phyloP scores from a whole-genome alignment of 2,329 filamentous ascomycete genomes.

The Leptodontidium sp. region DNA sequence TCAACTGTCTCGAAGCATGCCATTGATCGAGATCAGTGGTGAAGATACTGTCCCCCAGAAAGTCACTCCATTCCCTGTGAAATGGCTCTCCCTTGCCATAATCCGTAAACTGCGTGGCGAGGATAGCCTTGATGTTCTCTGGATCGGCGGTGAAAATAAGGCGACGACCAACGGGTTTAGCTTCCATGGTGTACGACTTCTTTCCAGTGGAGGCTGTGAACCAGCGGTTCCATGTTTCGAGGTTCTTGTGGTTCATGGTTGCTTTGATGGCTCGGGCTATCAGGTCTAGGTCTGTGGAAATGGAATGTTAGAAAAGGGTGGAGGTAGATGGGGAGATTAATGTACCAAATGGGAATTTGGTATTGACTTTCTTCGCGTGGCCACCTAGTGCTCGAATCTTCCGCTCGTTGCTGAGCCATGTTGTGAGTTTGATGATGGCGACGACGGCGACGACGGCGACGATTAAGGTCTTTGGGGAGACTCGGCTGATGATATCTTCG shows the following conservation, averaged over 20 bases:
- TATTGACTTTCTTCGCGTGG: conserved; percentile 50
- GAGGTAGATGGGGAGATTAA: not conserved
- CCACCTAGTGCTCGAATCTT: conserved; percentile 57
- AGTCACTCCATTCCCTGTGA: conserved; percentile 77
- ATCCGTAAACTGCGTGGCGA: conserved; percentile 86
- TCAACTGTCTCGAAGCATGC: conserved; percentile 82
- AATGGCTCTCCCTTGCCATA: conserved; percentile 84
- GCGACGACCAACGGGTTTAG: conserved; percentile 40
- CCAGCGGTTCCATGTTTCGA: conserved; percentile 66
- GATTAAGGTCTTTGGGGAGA: conserved; percentile 49
- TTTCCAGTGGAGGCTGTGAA: conserved; percentile 53
- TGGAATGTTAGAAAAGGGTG: conserved; percentile 3
- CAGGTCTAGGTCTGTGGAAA: conserved; percentile 68
- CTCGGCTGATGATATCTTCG: conserved; percentile 50
- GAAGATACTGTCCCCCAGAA: conserved; percentile 80
- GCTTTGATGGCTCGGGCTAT: conserved; percentile 63
- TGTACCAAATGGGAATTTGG: conserved; percentile 57
- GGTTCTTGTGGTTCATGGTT: conserved; percentile 61
- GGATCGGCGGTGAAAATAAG: conserved; percentile 78
- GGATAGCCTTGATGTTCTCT: conserved; percentile 89
- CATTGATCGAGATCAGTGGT: conserved; percentile 81
- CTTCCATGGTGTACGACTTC: conserved; percentile 65
- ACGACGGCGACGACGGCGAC: conserved; percentile 31
- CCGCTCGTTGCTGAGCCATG: conserved; percentile 52
- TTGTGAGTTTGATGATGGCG: conserved; percentile 43